phyloP scores from a whole-genome alignment of 306 rosid species.

The Glycyrrhiza uralensis region DNA sequence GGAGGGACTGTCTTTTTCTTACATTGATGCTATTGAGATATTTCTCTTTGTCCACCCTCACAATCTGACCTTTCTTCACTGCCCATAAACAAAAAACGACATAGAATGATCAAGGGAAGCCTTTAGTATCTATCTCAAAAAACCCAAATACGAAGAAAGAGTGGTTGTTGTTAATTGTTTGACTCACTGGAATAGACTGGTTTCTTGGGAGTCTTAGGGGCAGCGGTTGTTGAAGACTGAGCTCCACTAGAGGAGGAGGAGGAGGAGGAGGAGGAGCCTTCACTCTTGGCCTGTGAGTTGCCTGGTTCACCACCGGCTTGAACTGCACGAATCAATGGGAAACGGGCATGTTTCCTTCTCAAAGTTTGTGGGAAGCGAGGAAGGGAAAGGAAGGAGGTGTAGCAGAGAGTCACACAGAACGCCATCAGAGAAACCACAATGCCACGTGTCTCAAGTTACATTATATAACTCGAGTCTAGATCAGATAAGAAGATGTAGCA shows the following conservation, averaged over 20 bases:
- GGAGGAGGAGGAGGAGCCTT: constrained; percentile 47
- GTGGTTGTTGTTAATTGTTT: not conserved
- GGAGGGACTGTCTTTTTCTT: constrained; percentile 24
- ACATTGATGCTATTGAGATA: constrained; percentile 86
- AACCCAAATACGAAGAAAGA: not conserved
- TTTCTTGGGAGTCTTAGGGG: constrained; percentile 60
- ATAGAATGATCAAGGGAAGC: not conserved
- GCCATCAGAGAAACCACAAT: constrained; percentile 48
- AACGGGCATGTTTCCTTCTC: constrained; percentile 41
- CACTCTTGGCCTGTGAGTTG: constrained; percentile 38
- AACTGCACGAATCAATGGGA: constrained; percentile 47
- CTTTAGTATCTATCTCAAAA: not conserved
- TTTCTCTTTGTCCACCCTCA: constrained; percentile 92
- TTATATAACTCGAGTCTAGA: not conserved
- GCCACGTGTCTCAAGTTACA: constrained; percentile 14
- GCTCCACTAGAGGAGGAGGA: constrained; percentile 23
- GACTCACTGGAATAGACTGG: constrained; percentile 83
- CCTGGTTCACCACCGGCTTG: constrained; percentile 62
- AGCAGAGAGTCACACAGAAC: constrained; percentile 43
- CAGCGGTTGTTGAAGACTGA: constrained; percentile 44
- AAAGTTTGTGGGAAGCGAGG: constrained; percentile 37
- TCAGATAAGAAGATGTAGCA: constrained; percentile 39
- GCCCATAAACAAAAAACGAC: constrained; percentile 29
- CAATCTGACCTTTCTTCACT: constrained; percentile 99
- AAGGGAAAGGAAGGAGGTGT: constrained; percentile 42